phyloP scores from a whole-genome alignment of 73 alveolate genomes.

The Diophrys sp. region DNA sequence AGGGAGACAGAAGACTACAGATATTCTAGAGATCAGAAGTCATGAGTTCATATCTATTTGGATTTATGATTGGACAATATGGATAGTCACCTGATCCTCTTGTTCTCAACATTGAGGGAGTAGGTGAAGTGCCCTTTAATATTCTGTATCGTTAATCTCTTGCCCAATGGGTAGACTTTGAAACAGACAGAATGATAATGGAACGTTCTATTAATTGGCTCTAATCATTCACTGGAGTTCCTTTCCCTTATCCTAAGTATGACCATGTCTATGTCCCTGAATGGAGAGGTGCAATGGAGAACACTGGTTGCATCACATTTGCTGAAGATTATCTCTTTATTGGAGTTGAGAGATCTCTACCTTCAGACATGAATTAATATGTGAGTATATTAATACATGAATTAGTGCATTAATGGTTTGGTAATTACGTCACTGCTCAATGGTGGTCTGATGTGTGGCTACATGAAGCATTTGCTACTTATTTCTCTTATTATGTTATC shows the following conservation, averaged over 20 bases:
- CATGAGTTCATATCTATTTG: neutral
- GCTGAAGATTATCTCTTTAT: constrained; percentile 62
- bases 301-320: constrained; percentile 59
- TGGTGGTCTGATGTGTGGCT: constrained; percentile 99
- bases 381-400: constrained; percentile 89
- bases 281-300: constrained; percentile 55
- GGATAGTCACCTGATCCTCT: neutral
- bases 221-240: neutral
- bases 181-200: neutral
- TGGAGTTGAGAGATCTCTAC: constrained; percentile 71
- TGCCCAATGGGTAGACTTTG: neutral
- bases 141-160: neutral
- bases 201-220: neutral
- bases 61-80: constrained; percentile 2
- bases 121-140: neutral
- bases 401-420: constrained; percentile 98
- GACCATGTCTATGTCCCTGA: constrained; percentile 74
- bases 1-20: neutral
- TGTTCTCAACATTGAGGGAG: neutral
- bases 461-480: constrained; percentile 97
- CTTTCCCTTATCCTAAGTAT: constrained; percentile 60
- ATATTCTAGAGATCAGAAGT: neutral
- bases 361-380: constrained; percentile 60
- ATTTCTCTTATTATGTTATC: constrained; percentile 56
- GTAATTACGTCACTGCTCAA: constrained; percentile 94